Evolutionary conservation across 345 rosid species (phyloP).

Genomic region (Brassica rapa): DNA sequence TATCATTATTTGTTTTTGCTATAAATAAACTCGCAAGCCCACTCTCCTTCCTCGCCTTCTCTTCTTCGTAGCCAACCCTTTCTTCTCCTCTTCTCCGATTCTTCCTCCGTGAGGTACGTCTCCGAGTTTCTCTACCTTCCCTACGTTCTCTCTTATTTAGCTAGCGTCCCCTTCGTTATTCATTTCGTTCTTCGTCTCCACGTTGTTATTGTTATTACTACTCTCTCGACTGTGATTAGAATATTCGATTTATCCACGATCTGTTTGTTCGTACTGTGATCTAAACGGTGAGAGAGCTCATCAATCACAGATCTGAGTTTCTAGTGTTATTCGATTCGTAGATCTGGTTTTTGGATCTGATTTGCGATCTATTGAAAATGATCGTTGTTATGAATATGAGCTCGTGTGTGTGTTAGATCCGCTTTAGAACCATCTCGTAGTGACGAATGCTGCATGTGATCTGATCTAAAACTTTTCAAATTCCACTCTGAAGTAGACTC

Average conservation of each 20-base stretch:
- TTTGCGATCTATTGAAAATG: conserved; percentile 17
- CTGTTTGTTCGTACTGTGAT: not conserved
- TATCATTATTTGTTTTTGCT: conserved; percentile 2
- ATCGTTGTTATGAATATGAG: not conserved
- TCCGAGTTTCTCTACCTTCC: conserved; percentile 40
- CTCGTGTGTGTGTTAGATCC: not conserved
- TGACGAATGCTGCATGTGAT: not conserved
- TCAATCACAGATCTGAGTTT: conserved; percentile 23
- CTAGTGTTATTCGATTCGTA: conserved; percentile 10
- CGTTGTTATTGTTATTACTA: not conserved
- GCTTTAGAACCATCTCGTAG: not conserved
- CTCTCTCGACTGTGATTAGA: not conserved
- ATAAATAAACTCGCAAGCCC: conserved; percentile 38
- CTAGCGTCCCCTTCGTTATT: not conserved
- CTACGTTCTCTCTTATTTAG: conserved; percentile 28
- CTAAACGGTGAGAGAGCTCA: conserved; percentile 16
- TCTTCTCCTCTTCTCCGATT: conserved; percentile 33
- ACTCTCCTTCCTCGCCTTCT: conserved; percentile 42
- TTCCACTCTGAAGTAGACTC: not conserved
- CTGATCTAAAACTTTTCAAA: not conserved
- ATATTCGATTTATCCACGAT: not conserved
- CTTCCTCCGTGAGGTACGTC: conserved; percentile 42
- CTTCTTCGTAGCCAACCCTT: conserved; percentile 23
- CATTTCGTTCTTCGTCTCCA: not conserved
- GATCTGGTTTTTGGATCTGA: conserved; percentile 36